Evolutionary conservation across 1,284 basidiomycete genomes (phyloP).

Genomic region (Cutaneotrichosporon mucoides): DNA sequence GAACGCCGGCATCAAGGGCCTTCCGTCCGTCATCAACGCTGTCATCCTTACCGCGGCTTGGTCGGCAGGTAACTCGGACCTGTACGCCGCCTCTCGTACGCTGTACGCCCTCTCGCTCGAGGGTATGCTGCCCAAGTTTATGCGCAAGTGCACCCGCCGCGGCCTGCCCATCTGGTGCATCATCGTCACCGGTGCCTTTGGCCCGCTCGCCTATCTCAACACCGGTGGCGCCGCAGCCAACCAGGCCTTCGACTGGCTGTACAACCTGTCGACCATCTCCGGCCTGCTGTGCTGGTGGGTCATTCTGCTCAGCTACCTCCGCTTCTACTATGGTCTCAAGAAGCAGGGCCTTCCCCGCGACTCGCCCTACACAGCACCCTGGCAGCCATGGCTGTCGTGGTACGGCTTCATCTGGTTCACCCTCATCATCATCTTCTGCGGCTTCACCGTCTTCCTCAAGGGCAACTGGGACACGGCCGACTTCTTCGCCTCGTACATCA

Average conservation of each 20-base stretch:
- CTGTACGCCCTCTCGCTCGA: constrained; percentile 75
- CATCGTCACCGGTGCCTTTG: constrained; percentile 54
- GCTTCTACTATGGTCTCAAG: constrained; percentile 64
- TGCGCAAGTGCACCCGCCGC: constrained; percentile 55
- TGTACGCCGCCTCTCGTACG: constrained; percentile 76
- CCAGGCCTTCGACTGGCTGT: constrained; percentile 56
- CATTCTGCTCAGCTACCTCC: constrained; percentile 68
- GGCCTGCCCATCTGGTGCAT: constrained; percentile 68
- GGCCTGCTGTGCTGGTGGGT: constrained; percentile 64
- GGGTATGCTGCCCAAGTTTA: constrained; percentile 59
- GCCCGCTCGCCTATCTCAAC: constrained; percentile 56
- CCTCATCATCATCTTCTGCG: constrained; percentile 35
- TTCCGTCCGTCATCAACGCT: constrained; percentile 53
- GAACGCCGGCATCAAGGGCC: constrained; percentile 67
- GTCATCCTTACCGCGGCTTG: constrained; percentile 69
- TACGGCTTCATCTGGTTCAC: constrained; percentile 34
- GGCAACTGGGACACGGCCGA: constrained; percentile 53
- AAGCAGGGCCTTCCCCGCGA: constrained; percentile 58
- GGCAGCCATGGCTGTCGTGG: constrained; percentile 17
- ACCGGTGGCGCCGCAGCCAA: constrained; percentile 34
- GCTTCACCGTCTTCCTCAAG: constrained; percentile 58
- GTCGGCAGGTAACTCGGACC: constrained; percentile 74
- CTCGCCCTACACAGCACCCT: constrained; percentile 53
- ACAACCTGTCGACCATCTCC: constrained; percentile 65
- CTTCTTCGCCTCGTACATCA: constrained; percentile 50